These are phyloP conservation scores for Salisapilia sapeloensis DNA, from an alignment of 352 stramenopile genomes.

Conservation along the genomic window DNA sequence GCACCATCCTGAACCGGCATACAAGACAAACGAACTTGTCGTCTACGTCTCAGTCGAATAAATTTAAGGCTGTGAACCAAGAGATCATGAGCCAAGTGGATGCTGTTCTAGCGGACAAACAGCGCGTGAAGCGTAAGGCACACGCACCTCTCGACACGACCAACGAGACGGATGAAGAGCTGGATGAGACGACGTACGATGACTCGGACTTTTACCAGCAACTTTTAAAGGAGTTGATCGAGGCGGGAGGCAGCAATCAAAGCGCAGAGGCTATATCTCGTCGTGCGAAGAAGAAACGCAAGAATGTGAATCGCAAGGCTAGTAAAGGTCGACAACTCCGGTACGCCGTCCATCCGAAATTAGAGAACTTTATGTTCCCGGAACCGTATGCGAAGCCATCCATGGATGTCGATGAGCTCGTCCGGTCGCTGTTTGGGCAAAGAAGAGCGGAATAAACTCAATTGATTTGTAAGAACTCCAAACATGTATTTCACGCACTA, in stretches of 20 bases:
- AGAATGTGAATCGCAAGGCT: slow-evolving; percentile 76
- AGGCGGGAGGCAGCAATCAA: slow-evolving; percentile 27
- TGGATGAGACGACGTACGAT: slow-evolving; percentile 75
- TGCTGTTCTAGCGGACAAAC: slow-evolving; percentile 58
- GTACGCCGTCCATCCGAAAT: slow-evolving; percentile 75
- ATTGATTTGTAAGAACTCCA: neutral
- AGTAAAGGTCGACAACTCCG: slow-evolving; percentile 72
- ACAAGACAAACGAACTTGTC: slow-evolving; percentile 54
- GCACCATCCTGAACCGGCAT: slow-evolving; percentile 66
- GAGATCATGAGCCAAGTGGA: slow-evolving; percentile 74
- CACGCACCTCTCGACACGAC: slow-evolving; percentile 38
- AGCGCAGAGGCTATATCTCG: slow-evolving; percentile 27
- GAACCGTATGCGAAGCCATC: slow-evolving; percentile 55
- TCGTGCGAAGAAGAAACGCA: slow-evolving; percentile 72
- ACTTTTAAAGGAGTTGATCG: slow-evolving; percentile 80
- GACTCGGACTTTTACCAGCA: slow-evolving; percentile 82
- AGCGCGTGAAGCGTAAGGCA: slow-evolving; percentile 73
- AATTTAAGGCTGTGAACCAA: slow-evolving; percentile 82
- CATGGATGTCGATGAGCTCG: slow-evolving; percentile 75
- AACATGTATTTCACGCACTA: slow-evolving; percentile 11
- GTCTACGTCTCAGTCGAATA: slow-evolving; percentile 49
- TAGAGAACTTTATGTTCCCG: slow-evolving; percentile 84
- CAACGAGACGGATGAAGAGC: slow-evolving; percentile 17
- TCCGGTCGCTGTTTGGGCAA: slow-evolving; percentile 71
- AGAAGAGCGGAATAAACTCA: neutral